These are phyloP conservation scores for Rhodamnia argentea DNA, from an alignment of 345 rosid genomes.

Conservation along the genomic window DNA sequence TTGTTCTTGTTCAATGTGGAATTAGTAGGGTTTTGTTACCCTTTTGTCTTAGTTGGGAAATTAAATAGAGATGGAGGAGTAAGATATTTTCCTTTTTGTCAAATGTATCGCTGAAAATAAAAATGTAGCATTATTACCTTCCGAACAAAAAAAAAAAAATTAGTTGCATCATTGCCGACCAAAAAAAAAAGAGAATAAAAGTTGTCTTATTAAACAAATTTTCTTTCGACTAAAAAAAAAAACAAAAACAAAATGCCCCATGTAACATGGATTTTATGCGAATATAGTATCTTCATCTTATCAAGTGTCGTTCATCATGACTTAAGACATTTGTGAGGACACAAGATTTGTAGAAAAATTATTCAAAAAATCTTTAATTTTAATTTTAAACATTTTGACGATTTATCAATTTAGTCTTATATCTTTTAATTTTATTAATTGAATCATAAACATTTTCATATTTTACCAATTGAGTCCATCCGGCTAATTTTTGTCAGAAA, in stretches of 20 bases:
- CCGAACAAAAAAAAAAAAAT: no score
- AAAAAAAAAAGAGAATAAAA: no score
- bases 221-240: no score
- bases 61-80: not conserved
- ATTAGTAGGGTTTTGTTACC: not conserved
- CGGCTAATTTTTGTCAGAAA: no score
- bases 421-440: no score
- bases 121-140: not conserved
- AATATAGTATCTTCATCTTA: not conserved
- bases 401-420: no score
- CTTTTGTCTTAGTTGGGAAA: not conserved
- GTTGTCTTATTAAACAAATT: no score
- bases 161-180: not conserved
- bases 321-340: not conserved
- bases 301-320: not conserved
- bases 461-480: no score
- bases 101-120: not conserved
- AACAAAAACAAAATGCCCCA: not conserved
- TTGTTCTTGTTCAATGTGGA: not conserved
- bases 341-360: no score
- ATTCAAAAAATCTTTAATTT: no score
- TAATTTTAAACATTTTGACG: no score
- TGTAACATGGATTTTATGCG: not conserved
- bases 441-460: no score
- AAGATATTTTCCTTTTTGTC: not conserved